Percentiles rank a stretch among this genome's conserved stretches.
Evolutionary conservation across 345 rosid genomes (phyloP).

Genomic region (Conringia planisiliqua): DNA sequence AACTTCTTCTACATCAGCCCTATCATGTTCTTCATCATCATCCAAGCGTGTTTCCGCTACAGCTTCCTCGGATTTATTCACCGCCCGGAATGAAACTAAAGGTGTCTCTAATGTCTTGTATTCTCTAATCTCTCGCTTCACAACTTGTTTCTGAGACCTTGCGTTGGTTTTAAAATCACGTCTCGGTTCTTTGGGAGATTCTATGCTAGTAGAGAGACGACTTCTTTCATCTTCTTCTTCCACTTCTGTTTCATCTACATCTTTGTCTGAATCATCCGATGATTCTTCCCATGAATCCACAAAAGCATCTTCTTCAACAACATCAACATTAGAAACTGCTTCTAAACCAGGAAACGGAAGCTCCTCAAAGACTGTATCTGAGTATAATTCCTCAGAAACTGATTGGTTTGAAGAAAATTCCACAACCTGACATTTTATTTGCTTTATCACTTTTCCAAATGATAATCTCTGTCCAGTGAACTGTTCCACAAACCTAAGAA

Average conservation of each 20-base stretch:
- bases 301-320: constrained; percentile 4
- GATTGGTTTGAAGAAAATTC: constrained; percentile 32
- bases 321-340: constrained; percentile 25
- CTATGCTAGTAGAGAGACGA: constrained; percentile 15
- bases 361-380: constrained; percentile 23
- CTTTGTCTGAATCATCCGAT: constrained; percentile 3
- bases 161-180: not conserved
- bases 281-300: constrained; percentile 10
- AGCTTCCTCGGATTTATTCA: constrained; percentile 14
- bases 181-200: constrained; percentile 1
- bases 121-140: constrained; percentile 19
- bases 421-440: constrained; percentile 56
- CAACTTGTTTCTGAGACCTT: constrained; percentile 10
- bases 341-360: constrained; percentile 15
- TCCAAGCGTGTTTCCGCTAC: constrained; percentile 14
- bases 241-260: not conserved
- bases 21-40: constrained; percentile 27
- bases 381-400: constrained; percentile 25
- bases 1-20: constrained; percentile 27
- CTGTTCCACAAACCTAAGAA: constrained; percentile 61
- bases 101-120: not conserved
- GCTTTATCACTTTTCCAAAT: constrained; percentile 78
- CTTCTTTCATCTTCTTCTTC: constrained; percentile 5
- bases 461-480: constrained; percentile 48
- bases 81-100: constrained; percentile 3